These are phyloP conservation scores for Dissophora globulifera DNA, from an alignment of 192 early-diverging fungal species.

Conservation along the genomic window DNA sequence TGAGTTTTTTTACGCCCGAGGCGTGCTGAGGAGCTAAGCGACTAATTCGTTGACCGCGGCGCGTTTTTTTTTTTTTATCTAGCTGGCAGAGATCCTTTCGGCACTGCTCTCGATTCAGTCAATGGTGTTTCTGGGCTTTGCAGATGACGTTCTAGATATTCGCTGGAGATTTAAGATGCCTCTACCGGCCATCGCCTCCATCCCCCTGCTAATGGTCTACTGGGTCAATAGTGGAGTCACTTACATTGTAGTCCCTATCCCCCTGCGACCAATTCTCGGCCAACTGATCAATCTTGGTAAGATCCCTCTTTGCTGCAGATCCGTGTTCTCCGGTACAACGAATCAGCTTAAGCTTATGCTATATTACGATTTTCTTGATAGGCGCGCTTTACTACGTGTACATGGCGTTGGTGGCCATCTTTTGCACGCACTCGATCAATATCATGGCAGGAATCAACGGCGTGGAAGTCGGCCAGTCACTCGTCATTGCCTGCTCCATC, in stretches of 20 bases:
- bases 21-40: no score
- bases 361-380: constrained; percentile 21
- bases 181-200: constrained; percentile 90
- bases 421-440: constrained; percentile 98
- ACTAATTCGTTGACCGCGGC: no score
- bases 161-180: constrained; percentile 96
- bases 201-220: constrained; percentile 95
- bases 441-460: constrained; percentile 99
- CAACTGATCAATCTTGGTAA: constrained; percentile 84
- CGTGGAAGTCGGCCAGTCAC: constrained; percentile 92
- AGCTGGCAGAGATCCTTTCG: constrained; percentile 93
- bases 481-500: constrained; percentile 91
- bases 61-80: constrained; percentile 41
- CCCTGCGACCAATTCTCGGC: constrained; percentile 78
- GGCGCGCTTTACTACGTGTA: constrained; percentile 93
- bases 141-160: constrained; percentile 97
- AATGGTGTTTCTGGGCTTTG: constrained; percentile 98
- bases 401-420: constrained; percentile 88
- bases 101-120: constrained; percentile 91
- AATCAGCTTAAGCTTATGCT: not conserved
- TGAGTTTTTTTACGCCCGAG: no score
- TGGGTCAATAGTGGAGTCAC: constrained; percentile 90
- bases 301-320: not conserved
- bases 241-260: constrained; percentile 87
- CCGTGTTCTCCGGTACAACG: not conserved